phyloP scores from a whole-genome alignment of 768 basidiomycete genomes.

The Mycena olivaceomarginata region DNA sequence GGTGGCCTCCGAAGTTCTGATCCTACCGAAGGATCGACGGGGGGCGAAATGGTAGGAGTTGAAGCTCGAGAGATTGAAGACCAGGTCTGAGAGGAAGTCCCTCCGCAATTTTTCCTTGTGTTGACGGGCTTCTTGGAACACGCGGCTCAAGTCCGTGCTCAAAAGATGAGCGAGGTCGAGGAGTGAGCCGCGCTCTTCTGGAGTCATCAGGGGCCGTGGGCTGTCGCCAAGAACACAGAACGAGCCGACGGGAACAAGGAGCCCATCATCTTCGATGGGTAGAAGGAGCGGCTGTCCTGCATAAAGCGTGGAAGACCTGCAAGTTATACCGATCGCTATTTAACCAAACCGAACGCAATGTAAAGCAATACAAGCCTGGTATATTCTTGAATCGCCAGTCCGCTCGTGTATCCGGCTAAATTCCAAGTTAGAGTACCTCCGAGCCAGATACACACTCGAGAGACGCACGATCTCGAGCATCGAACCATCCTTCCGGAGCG shows the following conservation, averaged over 20 bases:
- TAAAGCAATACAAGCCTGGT: not conserved
- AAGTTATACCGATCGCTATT: no score
- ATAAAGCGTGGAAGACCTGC: conserved; percentile 17
- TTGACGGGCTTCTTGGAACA: conserved; percentile 15
- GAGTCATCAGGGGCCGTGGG: conserved; percentile 12
- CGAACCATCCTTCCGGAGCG: conserved; percentile 31
- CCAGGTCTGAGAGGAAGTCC: conserved; percentile 24
- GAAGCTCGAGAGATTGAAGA: conserved; percentile 10
- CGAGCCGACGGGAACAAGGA: conserved; percentile 16
- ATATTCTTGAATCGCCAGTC: conserved; percentile 32
- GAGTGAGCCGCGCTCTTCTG: conserved; percentile 14
- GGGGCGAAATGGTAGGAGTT: conserved; percentile 29
- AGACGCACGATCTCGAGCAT: conserved; percentile 30
- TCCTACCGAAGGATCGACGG: not conserved
- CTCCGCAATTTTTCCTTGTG: conserved; percentile 24
- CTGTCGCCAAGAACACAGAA: conserved; percentile 17
- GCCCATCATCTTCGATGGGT: conserved; percentile 17
- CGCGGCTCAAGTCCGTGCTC: conserved; percentile 17
- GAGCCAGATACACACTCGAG: not conserved
- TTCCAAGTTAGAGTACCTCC: not conserved
- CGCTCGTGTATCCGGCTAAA: conserved; percentile 11
- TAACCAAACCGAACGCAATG: not conserved
- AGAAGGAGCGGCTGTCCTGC: conserved; percentile 21
- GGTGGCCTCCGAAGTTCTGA: not conserved
- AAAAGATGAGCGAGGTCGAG: conserved; percentile 24